These are phyloP conservation scores for Didymella glomerata DNA, from an alignment of 2,329 filamentous ascomycete species.

Conservation along the genomic window DNA sequence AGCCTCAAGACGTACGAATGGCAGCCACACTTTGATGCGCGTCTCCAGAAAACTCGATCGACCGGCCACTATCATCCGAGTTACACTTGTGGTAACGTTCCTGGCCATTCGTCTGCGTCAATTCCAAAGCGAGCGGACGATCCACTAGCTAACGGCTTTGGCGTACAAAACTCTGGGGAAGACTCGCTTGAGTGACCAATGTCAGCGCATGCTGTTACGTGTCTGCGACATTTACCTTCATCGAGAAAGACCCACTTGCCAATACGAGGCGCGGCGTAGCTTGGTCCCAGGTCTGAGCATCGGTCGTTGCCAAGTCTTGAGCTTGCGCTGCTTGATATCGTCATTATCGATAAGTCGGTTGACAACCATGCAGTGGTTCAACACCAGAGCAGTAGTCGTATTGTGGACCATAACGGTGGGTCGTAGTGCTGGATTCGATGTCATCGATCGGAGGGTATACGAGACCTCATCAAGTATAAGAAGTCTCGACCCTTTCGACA, in stretches of 20 bases:
- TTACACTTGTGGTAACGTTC: constrained; percentile 11
- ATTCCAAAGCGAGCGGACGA: constrained; percentile 5
- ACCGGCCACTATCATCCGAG: not conserved
- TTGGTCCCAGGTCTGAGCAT: constrained; percentile 14
- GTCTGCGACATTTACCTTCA: constrained; percentile 14
- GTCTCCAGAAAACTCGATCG: constrained; percentile 1
- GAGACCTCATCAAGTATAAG: not conserved
- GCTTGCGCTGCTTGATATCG: constrained; percentile 28
- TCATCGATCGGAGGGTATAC: constrained; percentile 8
- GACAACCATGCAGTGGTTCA: constrained; percentile 7
- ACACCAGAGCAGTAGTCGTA: constrained; percentile 11
- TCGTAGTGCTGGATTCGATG: constrained; percentile 9
- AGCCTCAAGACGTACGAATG: not conserved
- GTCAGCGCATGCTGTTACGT: constrained; percentile 27
- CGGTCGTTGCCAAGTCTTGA: constrained; percentile 3
- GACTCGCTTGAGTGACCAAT: constrained; percentile 21
- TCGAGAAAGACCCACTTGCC: constrained; percentile 6
- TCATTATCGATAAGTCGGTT: constrained; percentile 21
- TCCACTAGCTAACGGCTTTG: constrained; percentile 12
- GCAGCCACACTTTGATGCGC: not conserved
- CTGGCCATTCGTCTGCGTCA: constrained; percentile 18
- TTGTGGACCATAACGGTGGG: constrained; percentile 5
- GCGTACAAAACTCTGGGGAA: constrained; percentile 17
- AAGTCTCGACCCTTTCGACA: not conserved
- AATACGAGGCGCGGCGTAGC: constrained; percentile 3